These are phyloP conservation scores for Saccharomyces paradoxus DNA, from an alignment of 805 yeast genomes.

Conservation along the genomic window DNA sequence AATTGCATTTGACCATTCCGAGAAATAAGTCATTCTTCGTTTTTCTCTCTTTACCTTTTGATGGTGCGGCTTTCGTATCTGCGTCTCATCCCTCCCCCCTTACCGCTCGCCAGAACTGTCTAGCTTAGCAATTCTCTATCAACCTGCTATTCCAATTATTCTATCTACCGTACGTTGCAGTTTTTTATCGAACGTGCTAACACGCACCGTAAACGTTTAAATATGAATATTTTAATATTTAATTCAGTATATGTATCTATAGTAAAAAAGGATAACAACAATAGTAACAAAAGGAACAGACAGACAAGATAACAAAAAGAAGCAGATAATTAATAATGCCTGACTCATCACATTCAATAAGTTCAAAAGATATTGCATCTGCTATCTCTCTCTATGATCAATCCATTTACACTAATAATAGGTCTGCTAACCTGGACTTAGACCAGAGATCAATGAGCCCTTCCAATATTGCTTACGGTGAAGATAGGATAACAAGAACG, in stretches of 20 bases:
- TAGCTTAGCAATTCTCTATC: not conserved
- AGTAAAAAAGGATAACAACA: not conserved
- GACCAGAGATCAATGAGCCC: constrained; percentile 16
- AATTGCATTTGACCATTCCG: not conserved
- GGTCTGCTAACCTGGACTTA: constrained; percentile 1
- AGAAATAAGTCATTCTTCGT: constrained; percentile 1
- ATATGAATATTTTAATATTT: not conserved
- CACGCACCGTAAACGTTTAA: not conserved
- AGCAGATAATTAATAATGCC: constrained; percentile 4
- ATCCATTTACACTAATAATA: constrained; percentile 5
- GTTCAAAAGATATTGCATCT: constrained; percentile 18
- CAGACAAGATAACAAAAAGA: not conserved
- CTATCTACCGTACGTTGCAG: not conserved
- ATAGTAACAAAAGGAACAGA: not conserved
- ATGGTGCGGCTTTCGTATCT: not conserved
- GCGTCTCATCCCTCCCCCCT: not conserved
- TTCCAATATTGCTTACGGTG: constrained; percentile 14
- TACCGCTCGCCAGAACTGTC: not conserved
- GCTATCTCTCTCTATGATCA: constrained; percentile 17
- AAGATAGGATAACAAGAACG: constrained; percentile 39
- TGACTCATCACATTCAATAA: constrained; percentile 13
- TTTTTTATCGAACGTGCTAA: not conserved
- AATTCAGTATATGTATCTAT: not conserved
- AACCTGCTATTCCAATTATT: not conserved
- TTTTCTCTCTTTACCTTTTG: not conserved